Evolutionary conservation across 768 basidiomycete species (phyloP).

Genomic region (Naganishia vishniacii): DNA sequence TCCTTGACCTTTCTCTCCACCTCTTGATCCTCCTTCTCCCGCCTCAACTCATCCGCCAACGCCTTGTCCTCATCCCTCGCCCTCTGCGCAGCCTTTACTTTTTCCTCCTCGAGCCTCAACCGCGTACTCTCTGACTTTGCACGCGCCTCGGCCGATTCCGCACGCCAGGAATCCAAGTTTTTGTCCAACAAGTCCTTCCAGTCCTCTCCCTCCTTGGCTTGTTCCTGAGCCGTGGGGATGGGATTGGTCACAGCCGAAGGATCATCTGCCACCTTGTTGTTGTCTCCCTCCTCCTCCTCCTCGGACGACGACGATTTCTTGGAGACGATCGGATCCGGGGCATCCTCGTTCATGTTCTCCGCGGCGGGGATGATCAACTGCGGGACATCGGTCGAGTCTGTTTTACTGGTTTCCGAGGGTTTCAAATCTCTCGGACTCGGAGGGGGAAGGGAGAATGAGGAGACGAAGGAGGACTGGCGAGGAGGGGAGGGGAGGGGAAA

Average conservation of each 20-base stretch:
- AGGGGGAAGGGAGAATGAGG: slow-evolving; percentile 34
- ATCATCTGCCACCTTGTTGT: slow-evolving; percentile 21
- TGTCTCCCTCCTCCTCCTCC: not conserved
- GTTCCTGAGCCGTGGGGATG: slow-evolving; percentile 24
- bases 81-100: slow-evolving; percentile 25
- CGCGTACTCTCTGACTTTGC: slow-evolving; percentile 38
- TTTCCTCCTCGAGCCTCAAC: slow-evolving; percentile 36
- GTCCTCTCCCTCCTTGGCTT: slow-evolving; percentile 20
- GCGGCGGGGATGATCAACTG: slow-evolving; percentile 26
- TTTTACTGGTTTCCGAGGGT: slow-evolving; percentile 40
- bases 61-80: slow-evolving; percentile 24
- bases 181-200: slow-evolving; percentile 27
- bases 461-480: slow-evolving; percentile 33
- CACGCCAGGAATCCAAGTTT: slow-evolving; percentile 23
- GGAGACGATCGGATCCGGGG: slow-evolving; percentile 12
- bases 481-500: no score
- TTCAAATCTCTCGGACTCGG: slow-evolving; percentile 24
- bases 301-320: no score
- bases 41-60: slow-evolving; percentile 27
- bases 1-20: slow-evolving; percentile 30
- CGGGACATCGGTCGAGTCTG: slow-evolving; percentile 17
- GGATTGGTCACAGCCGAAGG: slow-evolving; percentile 26
- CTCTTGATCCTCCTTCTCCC: slow-evolving; percentile 30
- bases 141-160: slow-evolving; percentile 38
- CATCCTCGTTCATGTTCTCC: slow-evolving; percentile 27